Evolutionary conservation across 768 basidiomycete species (phyloP).

Genomic region (Boletus subparvulus): DNA sequence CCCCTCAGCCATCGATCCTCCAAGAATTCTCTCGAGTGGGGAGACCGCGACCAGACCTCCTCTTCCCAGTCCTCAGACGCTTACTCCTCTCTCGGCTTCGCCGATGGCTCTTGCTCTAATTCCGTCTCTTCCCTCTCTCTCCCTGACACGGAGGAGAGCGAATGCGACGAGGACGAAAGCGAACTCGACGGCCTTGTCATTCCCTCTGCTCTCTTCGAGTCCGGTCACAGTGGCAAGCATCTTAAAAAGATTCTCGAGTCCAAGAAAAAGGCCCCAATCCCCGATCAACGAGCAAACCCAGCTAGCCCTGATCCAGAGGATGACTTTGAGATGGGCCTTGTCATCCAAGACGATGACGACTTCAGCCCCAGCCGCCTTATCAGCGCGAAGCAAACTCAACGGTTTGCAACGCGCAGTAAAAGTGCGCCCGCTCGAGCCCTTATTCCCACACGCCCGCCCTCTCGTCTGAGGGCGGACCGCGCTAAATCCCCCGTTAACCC

Average conservation of each 20-base stretch:
- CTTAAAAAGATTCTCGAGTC: slow-evolving; percentile 51
- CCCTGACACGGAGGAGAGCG: slow-evolving; percentile 72
- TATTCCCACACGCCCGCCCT: slow-evolving; percentile 59
- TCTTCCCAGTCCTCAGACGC: slow-evolving; percentile 88
- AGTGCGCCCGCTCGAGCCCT: slow-evolving; percentile 54
- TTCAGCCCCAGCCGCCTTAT: slow-evolving; percentile 75
- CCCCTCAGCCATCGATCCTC: slow-evolving; percentile 76
- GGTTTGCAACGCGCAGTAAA: slow-evolving; percentile 51
- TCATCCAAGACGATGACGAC: slow-evolving; percentile 81
- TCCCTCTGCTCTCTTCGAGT: slow-evolving; percentile 73
- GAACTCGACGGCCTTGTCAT: slow-evolving; percentile 81
- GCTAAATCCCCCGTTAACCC: slow-evolving; percentile 73
- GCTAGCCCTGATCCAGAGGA: slow-evolving; percentile 71
- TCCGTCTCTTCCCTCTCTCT: slow-evolving; percentile 64
- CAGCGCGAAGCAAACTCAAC: slow-evolving; percentile 44
- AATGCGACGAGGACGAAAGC: slow-evolving; percentile 64
- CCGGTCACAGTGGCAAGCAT: slow-evolving; percentile 55
- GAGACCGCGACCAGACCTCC: slow-evolving; percentile 77
- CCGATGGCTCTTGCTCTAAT: slow-evolving; percentile 69
- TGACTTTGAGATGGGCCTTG: slow-evolving; percentile 82
- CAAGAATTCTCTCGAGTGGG: slow-evolving; percentile 83
- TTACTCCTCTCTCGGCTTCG: slow-evolving; percentile 77
- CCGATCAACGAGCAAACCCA: slow-evolving; percentile 51
- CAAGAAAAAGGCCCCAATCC: slow-evolving; percentile 56
- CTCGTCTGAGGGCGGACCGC: slow-evolving; percentile 58